Evolutionary conservation across 1,284 basidiomycete genomes (phyloP).

Genomic region (Naganishia liquefaciens): DNA sequence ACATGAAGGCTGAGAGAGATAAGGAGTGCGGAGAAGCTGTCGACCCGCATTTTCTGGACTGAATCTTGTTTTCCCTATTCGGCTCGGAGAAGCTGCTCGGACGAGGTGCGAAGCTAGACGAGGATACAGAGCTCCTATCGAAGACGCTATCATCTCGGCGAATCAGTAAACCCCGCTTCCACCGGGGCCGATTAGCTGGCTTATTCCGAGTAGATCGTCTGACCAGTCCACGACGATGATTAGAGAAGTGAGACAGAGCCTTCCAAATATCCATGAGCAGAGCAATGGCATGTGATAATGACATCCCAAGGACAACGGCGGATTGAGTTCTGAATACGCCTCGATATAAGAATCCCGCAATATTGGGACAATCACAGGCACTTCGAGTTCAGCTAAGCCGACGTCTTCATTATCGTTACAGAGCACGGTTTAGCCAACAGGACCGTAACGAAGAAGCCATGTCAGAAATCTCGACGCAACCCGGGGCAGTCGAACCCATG

Average conservation of each 20-base stretch:
- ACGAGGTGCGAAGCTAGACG: too few species aligned
- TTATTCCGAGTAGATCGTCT: slow-evolving; percentile 4
- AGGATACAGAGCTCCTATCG: slow-evolving; percentile 3
- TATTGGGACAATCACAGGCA: too few species aligned
- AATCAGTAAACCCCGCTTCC: slow-evolving; percentile 21
- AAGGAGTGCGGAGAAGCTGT: background rate
- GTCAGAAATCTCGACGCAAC: slow-evolving; percentile 24
- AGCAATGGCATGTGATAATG: background rate
- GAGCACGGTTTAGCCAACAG: background rate
- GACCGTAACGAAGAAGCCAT: background rate
- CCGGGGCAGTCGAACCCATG: slow-evolving; percentile 28
- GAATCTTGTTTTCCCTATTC: background rate
- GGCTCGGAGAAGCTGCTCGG: background rate
- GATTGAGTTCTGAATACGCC: background rate
- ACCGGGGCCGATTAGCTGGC: slow-evolving; percentile 21
- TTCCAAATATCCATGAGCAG: slow-evolving; percentile 1
- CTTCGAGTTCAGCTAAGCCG: background rate
- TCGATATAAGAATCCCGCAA: too few species aligned
- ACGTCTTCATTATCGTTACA: background rate
- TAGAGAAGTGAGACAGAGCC: slow-evolving; percentile 22
- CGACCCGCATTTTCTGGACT: background rate
- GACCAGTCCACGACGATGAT: slow-evolving; percentile 1
- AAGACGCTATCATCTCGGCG: slow-evolving; percentile 11
- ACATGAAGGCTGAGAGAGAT: slow-evolving; percentile 20
- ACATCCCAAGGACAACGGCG: background rate